phyloP scores from a whole-genome alignment of 306 rosid genomes.

The Medicago truncatula region MtrunA17r5.0-ANR NC_053043.1:35396501-35397000 shows the following conservation, averaged over 20 bases:
- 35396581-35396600: constrained; percentile 8
- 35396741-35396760: constrained; percentile 71
- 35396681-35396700: constrained; percentile 65
- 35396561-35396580: constrained; percentile 2
- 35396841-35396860: constrained; percentile 75
- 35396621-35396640: constrained; percentile 12
- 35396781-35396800: constrained; percentile 88
- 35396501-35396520: constrained; percentile 39
- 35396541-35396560: background rate
- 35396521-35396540: background rate
- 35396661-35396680: constrained; percentile 28
- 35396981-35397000: constrained; percentile 35
- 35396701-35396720: constrained; percentile 42
- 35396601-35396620: constrained; percentile 6
- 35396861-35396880: constrained; percentile 97
- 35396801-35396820: constrained; percentile 93
- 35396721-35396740: constrained; percentile 73
- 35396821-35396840: constrained; percentile 96
- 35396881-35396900: constrained; percentile 86
- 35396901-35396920: constrained; percentile 96
- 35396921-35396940: constrained; percentile 98
- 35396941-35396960: constrained; percentile 33
- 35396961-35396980: background rate
- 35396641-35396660: constrained; percentile 12
- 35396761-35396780: constrained; percentile 86